A percentile compares a stretch with the other conserved stretches of the same genome.
Evolutionary conservation across 305 asterid genomes (phyloP).

Genomic region (Withania somnifera): DNA sequence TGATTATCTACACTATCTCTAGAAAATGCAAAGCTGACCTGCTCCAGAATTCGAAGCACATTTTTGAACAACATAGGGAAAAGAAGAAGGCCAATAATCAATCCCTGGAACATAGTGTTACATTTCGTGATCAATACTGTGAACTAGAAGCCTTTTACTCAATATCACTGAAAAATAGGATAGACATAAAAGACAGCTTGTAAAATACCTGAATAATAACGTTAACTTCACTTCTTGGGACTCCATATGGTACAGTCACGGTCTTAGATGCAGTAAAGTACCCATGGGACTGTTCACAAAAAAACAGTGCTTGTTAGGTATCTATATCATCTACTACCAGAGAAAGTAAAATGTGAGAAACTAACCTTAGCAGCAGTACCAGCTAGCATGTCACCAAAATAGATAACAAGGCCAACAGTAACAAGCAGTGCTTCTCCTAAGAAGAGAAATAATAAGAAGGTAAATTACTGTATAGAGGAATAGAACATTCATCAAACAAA

Average conservation of each 20-base stretch:
- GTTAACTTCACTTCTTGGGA: constrained; percentile 67
- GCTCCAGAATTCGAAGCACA: constrained; percentile 30
- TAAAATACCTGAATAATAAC: constrained; percentile 70
- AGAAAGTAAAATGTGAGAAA: constrained; percentile 17
- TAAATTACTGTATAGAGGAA: background rate
- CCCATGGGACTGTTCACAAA: constrained; percentile 39
- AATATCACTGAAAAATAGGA: background rate
- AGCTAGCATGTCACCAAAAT: constrained; percentile 75
- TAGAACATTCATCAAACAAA: background rate
- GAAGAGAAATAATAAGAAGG: constrained; percentile 10
- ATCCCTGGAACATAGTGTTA: constrained; percentile 44
- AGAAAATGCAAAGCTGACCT: constrained; percentile 16
- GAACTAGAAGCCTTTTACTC: background rate
- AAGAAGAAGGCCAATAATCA: constrained; percentile 64
- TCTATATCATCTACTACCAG: background rate
- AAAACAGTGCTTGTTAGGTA: constrained; percentile 3
- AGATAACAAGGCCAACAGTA: constrained; percentile 73
- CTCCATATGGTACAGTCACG: constrained; percentile 22
- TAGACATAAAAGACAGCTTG: background rate
- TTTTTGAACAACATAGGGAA: constrained; percentile 53
- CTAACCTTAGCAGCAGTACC: constrained; percentile 62
- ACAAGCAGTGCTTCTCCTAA: constrained; percentile 92
- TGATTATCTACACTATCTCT: constrained; percentile 27
- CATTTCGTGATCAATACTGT: background rate
- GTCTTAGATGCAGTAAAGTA: constrained; percentile 24